Evolutionary conservation across 805 yeast species (phyloP).

Genomic region (Hanseniaspora meyeri): DNA sequence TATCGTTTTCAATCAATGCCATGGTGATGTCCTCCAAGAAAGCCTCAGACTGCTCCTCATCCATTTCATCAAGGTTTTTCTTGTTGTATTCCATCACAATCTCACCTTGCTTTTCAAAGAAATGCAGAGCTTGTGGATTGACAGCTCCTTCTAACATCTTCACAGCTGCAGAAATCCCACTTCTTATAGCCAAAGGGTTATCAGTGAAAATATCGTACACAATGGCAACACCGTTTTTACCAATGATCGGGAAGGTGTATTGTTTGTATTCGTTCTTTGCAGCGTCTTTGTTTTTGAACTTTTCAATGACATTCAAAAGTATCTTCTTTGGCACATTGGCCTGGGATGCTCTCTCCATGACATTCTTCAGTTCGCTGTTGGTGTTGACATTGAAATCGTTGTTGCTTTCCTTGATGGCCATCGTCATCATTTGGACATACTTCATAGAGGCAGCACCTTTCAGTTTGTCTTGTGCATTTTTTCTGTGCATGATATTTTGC

Average conservation of each 20-base stretch:
- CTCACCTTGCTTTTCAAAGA: slow-evolving; percentile 70
- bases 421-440: slow-evolving; percentile 60
- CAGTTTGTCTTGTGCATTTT: slow-evolving; percentile 45
- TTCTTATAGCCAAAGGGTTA: slow-evolving; percentile 71
- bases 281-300: slow-evolving; percentile 4
- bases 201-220: slow-evolving; percentile 81
- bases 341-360: slow-evolving; percentile 22
- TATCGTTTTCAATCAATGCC: not conserved
- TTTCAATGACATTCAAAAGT: not conserved
- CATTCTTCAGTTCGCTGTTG: slow-evolving; percentile 28
- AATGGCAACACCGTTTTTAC: slow-evolving; percentile 82
- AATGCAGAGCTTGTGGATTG: slow-evolving; percentile 57
- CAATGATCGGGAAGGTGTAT: slow-evolving; percentile 75
- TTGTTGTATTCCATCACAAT: slow-evolving; percentile 39
- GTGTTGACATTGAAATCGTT: slow-evolving; percentile 40
- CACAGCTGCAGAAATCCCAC: slow-evolving; percentile 61
- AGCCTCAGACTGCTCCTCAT: slow-evolving; percentile 9
- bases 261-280: slow-evolving; percentile 27
- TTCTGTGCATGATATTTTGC: slow-evolving; percentile 21
- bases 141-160: slow-evolving; percentile 55
- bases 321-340: slow-evolving; percentile 9
- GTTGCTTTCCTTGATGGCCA: slow-evolving; percentile 73
- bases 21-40: slow-evolving; percentile 4
- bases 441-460: slow-evolving; percentile 36
- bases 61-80: slow-evolving; percentile 21